Conservation (phyloP, 1,284 basidiomycete species). For the Lignosus rhinocerotis region DNA sequence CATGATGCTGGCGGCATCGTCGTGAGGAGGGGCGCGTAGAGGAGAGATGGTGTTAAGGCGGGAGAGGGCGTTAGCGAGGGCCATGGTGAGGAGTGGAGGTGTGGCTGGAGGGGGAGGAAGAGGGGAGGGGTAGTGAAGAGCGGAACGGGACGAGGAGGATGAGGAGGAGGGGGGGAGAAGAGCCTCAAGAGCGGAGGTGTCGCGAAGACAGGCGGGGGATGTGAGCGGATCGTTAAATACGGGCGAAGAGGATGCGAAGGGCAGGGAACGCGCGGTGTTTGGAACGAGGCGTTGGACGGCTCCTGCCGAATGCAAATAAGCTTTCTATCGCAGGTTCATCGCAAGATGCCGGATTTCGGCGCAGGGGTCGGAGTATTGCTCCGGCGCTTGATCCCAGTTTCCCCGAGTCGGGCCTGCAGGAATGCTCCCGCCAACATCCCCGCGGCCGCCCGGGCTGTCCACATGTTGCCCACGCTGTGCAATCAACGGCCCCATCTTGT, state of each 20-base stretch:
- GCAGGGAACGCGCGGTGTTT: constrained; percentile 13
- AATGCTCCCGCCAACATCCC: background rate
- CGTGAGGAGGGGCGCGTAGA: constrained; percentile 19
- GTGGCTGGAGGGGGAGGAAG: background rate
- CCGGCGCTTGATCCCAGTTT: constrained; percentile 12
- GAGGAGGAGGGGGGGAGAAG: constrained; percentile 2
- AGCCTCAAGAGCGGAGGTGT: constrained; percentile 25
- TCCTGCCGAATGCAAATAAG: constrained; percentile 24
- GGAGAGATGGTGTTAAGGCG: constrained; percentile 25
- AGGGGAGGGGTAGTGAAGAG: constrained; percentile 8
- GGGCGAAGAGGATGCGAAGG: constrained; percentile 8
- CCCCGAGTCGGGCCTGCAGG: constrained; percentile 9
- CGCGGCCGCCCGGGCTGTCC: constrained; percentile 3
- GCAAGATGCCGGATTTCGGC: constrained; percentile 22
- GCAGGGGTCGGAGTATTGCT: constrained; percentile 17
- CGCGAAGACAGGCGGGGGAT: constrained; percentile 19
- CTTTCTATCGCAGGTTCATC: constrained; percentile 25
- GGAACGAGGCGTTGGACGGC: background rate
- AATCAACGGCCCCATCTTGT: background rate
- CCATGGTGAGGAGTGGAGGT: constrained; percentile 20
- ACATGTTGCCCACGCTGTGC: background rate
- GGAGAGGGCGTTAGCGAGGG: constrained; percentile 23
- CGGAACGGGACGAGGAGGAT: background rate
- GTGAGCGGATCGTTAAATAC: constrained; percentile 23
- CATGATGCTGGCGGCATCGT: constrained; percentile 28